These are phyloP conservation scores for Panus rudis DNA, from an alignment of 768 basidiomycete genomes.

Conservation along the genomic window DNA sequence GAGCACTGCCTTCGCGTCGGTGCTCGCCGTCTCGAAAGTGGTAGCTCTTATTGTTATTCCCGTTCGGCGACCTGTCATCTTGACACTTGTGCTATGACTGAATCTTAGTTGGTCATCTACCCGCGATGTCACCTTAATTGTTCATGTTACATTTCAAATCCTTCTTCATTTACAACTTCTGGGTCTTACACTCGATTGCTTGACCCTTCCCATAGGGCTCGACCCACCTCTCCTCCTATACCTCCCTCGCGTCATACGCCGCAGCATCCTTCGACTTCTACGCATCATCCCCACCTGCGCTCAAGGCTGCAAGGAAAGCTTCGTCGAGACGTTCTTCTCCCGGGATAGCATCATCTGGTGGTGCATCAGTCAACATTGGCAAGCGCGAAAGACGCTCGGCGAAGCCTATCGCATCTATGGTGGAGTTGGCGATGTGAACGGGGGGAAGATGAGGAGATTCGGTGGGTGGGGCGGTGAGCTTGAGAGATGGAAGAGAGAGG, in stretches of 20 bases:
- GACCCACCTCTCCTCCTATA: conserved; percentile 58
- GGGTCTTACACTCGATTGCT: no score
- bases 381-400: conserved; percentile 12
- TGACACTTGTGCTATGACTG: no score
- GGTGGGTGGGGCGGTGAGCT: conserved; percentile 20
- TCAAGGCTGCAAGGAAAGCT: conserved; percentile 23
- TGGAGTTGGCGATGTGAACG: conserved; percentile 9
- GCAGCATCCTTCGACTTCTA: conserved; percentile 40
- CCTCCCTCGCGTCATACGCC: conserved; percentile 48
- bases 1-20: no score
- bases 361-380: conserved; percentile 15
- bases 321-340: conserved; percentile 19
- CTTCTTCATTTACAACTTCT: neutral
- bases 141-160: no score
- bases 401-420: conserved; percentile 12
- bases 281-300: conserved; percentile 20
- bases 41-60: no score
- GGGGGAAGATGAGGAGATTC: conserved; percentile 12
- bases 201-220: conserved; percentile 39
- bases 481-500: conserved; percentile 13
- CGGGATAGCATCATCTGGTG: conserved; percentile 27
- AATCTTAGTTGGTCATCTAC: no score
- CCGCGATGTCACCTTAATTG: no score
- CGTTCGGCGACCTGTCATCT: no score
- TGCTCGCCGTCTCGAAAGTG: no score